Conservation (phyloP, 2,329 filamentous ascomycete species). For the Exophiala mesophila region DNA sequence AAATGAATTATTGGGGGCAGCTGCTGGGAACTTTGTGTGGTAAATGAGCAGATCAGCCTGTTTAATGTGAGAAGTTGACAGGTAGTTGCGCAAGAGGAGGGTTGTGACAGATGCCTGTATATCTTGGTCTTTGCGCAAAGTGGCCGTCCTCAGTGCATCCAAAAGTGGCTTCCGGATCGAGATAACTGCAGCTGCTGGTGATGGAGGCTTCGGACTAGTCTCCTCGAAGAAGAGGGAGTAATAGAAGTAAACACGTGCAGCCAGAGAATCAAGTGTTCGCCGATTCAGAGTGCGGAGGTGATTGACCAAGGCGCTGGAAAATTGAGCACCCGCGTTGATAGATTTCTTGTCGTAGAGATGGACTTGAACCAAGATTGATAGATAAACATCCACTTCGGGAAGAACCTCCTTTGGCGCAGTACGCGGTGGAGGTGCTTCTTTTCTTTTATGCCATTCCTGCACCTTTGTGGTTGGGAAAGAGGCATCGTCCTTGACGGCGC, state of each 20-base stretch:
- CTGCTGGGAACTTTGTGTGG: constrained; percentile 90
- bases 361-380: constrained; percentile 81
- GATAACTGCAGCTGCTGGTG: constrained; percentile 80
- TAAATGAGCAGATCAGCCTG: constrained; percentile 94
- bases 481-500: constrained; percentile 60
- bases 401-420: constrained; percentile 66
- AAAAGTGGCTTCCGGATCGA: constrained; percentile 80
- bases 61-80: constrained; percentile 91
- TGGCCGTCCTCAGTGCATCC: constrained; percentile 85
- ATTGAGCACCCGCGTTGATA: constrained; percentile 72
- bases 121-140: constrained; percentile 91
- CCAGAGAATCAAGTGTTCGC: constrained; percentile 86
- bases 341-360: constrained; percentile 82
- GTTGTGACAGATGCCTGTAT: constrained; percentile 97
- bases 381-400: constrained; percentile 82
- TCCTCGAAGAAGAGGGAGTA: constrained; percentile 94
- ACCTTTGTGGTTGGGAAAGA: constrained; percentile 54
- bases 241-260: constrained; percentile 97
- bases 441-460: constrained; percentile 61
- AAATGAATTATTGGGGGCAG: constrained; percentile 96
- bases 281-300: constrained; percentile 86
- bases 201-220: constrained; percentile 79
- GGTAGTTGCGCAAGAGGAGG: constrained; percentile 88
- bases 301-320: constrained; percentile 78
- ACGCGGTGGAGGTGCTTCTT: constrained; percentile 63